phyloP scores from a whole-genome alignment of 73 alveolate genomes.

The Paramecium sexaurelia region DNA sequence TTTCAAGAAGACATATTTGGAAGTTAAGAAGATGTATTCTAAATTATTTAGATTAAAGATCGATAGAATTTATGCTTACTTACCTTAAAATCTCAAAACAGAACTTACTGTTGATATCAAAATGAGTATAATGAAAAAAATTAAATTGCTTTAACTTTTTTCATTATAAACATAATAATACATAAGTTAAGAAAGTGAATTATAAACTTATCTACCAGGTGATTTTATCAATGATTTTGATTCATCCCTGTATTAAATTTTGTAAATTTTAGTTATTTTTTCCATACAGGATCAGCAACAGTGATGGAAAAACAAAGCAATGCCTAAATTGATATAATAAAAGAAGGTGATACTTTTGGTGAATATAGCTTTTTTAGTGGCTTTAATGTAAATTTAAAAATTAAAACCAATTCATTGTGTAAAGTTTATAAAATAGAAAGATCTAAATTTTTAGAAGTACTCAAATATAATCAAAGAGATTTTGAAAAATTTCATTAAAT shows the following conservation, averaged over 20 bases:
- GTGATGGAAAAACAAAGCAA: conserved; percentile 4
- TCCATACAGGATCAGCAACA: background rate
- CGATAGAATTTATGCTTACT: background rate
- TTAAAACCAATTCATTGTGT: background rate
- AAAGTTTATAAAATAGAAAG: conserved; percentile 12
- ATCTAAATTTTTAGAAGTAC: background rate
- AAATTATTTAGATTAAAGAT: background rate
- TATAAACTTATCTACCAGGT: background rate
- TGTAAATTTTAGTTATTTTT: background rate
- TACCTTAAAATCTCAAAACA: background rate
- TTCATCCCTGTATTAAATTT: background rate
- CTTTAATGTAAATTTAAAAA: background rate
- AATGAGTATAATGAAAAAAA: conserved; percentile 18
- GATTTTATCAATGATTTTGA: background rate
- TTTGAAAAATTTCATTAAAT: conserved; percentile 56
- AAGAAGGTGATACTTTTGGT: conserved; percentile 40
- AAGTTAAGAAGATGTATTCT: conserved; percentile 15
- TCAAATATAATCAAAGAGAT: conserved; percentile 50
- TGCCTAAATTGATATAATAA: background rate
- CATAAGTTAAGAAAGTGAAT: background rate
- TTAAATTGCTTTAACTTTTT: background rate
- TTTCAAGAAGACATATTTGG: background rate
- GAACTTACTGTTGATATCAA: background rate
- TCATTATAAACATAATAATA: background rate
- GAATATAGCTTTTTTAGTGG: conserved; percentile 24